Conservation (phyloP, 176 grass and related monocot genomes). For the Lolium perenne region DNA sequence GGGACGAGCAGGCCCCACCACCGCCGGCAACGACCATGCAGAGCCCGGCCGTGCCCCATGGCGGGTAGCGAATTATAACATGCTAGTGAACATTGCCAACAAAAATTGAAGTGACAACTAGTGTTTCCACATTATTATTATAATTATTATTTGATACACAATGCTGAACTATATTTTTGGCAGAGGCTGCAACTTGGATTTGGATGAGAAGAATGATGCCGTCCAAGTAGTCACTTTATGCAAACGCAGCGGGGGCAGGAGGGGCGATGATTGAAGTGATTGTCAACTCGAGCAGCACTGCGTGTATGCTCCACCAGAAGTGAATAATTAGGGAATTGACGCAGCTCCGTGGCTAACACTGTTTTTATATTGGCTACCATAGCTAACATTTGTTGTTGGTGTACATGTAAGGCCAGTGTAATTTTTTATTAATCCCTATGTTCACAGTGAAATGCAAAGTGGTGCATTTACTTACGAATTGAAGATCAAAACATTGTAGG, state of each 20-base stretch:
- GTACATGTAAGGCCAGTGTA: neutral
- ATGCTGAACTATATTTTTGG: constrained; percentile 34
- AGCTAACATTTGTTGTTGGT: neutral
- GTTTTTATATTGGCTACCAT: neutral
- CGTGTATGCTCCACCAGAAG: constrained; percentile 2
- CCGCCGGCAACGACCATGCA: too few species aligned
- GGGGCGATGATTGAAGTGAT: constrained; percentile 49
- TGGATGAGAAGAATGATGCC: constrained; percentile 46
- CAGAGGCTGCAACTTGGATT: constrained; percentile 44
- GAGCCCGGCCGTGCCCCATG: too few species aligned
- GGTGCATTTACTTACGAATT: neutral
- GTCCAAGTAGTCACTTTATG: constrained; percentile 46
- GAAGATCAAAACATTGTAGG: neutral
- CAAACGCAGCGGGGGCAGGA: constrained; percentile 14
- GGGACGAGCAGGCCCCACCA: too few species aligned
- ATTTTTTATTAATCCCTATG: neutral
- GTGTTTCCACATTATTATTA: neutral
- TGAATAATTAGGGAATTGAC: constrained; percentile 34
- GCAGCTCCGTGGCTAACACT: neutral
- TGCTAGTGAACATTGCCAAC: too few species aligned
- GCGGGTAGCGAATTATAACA: too few species aligned
- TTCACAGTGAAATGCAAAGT: neutral
- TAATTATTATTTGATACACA: neutral
- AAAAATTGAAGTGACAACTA: constrained; percentile 18
- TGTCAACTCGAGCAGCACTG: constrained; percentile 38